Conservation (phyloP, 2,329 filamentous ascomycete species). For the Verticillium tricorpus region DNA sequence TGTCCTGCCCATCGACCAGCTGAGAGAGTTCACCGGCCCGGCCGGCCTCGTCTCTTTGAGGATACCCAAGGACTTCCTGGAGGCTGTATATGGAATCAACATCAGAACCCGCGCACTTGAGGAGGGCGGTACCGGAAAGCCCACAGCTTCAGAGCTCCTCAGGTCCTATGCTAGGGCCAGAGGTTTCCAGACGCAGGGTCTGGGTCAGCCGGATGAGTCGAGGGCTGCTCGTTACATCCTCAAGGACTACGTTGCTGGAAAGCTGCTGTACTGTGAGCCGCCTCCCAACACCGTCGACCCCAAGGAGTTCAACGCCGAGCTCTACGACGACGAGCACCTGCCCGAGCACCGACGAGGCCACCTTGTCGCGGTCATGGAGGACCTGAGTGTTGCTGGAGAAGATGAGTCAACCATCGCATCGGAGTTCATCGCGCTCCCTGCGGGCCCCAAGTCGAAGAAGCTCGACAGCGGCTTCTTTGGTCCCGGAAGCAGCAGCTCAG, state of each 20-base stretch:
- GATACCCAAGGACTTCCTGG: slow-evolving; percentile 83
- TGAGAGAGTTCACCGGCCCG: slow-evolving; percentile 88
- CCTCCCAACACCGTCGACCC: slow-evolving; percentile 71
- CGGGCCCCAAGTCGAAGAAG: slow-evolving; percentile 68
- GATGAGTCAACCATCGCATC: slow-evolving; percentile 29
- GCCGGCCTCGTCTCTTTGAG: slow-evolving; percentile 76
- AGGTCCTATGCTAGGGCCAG: slow-evolving; percentile 81
- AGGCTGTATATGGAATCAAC: slow-evolving; percentile 90
- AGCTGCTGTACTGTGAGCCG: slow-evolving; percentile 86
- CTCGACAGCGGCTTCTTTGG: slow-evolving; percentile 91
- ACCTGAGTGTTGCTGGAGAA: slow-evolving; percentile 34
- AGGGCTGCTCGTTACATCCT: slow-evolving; percentile 83
- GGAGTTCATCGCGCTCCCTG: slow-evolving; percentile 46
- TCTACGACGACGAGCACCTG: slow-evolving; percentile 79
- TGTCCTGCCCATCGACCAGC: slow-evolving; percentile 91
- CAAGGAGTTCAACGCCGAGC: slow-evolving; percentile 77
- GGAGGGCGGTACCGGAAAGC: slow-evolving; percentile 86
- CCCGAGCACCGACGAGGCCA: slow-evolving; percentile 74
- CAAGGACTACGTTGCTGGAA: slow-evolving; percentile 97
- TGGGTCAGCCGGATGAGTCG: slow-evolving; percentile 89
- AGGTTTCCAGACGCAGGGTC: slow-evolving; percentile 85
- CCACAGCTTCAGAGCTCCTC: slow-evolving; percentile 81
- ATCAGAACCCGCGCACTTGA: slow-evolving; percentile 77
- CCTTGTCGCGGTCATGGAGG: slow-evolving; percentile 47
- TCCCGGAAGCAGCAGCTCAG: slow-evolving; percentile 50